Evolutionary conservation across 148 eudicot species (phyloP), one percentile per base, ranked within the genome.

Genomic region (Rhododendron mucronatum): DNA sequence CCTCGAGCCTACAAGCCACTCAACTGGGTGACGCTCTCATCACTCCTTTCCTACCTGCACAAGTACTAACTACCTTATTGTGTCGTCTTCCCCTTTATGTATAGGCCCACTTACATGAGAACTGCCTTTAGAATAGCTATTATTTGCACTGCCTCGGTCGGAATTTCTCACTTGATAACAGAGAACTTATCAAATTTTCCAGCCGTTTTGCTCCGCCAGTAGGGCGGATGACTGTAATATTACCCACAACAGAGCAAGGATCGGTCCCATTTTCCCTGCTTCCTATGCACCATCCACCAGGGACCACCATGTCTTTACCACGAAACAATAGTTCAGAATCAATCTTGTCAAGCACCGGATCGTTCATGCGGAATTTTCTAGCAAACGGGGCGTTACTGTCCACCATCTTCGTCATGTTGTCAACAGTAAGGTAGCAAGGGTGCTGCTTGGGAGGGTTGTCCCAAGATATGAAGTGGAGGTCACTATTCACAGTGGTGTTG

Each of bases 231-330:
- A 76, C 83, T 50, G 89, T 87, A 55, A 86, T 84, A 83, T 89
- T 87, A 13, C 94, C 92, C 47, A 87, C 90, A 78, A 78, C 82
- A n/a, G 90, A 88, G 77, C 94, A 90, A 15, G 92, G 92, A 87
- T 90, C 90, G 2, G 88, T 85, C 80, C 94, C 94, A 81, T 92
- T 90, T 81, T 88, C 88, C 23, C 87, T 35, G 57, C 88, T 90
- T 35, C 94, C 94, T 7, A 84, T 81, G 86, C 94, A 92, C 94
- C 94, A 92, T n/a, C 94, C 92, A 59, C 94, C 92, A 4, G 92
- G 94, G 82, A 89, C 90, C 76, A 89, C 78, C 92, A 87, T 92
- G 79, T 78, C 91, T 84, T 86, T 59, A 30, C 91, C 90, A 65
- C 90, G 88, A 57, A 63, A 82, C 81, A 92, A 77, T 18, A 92